Evolutionary conservation across 2,329 filamentous ascomycete genomes (phyloP).

Genomic region (Harringtonia aguacate): DNA sequence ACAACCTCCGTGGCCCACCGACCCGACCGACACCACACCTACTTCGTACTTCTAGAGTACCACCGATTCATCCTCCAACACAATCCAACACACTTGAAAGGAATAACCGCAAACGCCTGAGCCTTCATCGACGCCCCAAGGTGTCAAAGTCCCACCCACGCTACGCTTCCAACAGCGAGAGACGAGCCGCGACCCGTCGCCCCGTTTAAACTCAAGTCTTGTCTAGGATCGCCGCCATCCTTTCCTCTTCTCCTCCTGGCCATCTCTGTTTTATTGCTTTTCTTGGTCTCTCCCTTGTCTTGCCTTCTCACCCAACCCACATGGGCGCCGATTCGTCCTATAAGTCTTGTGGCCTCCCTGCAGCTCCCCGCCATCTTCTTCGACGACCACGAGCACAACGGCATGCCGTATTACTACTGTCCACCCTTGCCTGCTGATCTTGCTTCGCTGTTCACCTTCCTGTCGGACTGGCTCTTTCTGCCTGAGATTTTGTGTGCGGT

Average conservation of each 20-base stretch:
- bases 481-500: background rate
- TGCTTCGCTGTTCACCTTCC: conserved; percentile 14
- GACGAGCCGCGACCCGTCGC: conserved; percentile 11
- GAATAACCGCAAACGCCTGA: too few relatives aligned
- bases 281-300: background rate
- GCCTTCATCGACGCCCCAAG: background rate
- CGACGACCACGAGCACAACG: conserved; percentile 34
- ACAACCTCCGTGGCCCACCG: conserved; percentile 36
- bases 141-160: background rate
- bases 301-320: conserved; percentile 4
- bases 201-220: conserved; percentile 11
- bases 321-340: background rate
- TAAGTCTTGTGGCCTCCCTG: conserved; percentile 21
- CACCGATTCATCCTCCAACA: conserved; percentile 9
- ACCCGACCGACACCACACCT: conserved; percentile 25
- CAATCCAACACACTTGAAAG: background rate
- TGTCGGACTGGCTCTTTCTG: background rate
- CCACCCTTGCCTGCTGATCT: conserved; percentile 31
- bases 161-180: conserved; percentile 1
- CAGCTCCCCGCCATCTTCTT: conserved; percentile 34
- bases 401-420: conserved; percentile 40
- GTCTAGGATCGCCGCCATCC: conserved; percentile 11
- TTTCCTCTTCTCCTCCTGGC: background rate
- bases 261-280: background rate
- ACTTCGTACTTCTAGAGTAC: conserved; percentile 20